Base-by-base conservation (phyloP, 192 early-diverging fungal genomes). In the Backusella sp. region DNA sequence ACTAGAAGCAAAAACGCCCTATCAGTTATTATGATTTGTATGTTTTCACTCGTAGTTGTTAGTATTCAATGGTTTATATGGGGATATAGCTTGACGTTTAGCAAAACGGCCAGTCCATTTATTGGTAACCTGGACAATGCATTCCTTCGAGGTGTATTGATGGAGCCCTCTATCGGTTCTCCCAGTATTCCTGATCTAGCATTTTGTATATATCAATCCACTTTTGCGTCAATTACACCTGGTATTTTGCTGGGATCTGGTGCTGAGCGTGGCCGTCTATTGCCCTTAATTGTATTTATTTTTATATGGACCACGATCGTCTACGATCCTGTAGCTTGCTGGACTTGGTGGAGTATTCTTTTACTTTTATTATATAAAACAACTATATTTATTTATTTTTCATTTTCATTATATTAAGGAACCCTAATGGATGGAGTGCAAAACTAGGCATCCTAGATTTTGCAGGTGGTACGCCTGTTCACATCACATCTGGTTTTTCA, bases 391-490 rank as follows among this genome's bases (percentile, higher is more conserved):
- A 32, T 32, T 32, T 32, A 32, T 32, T 32, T 32, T 32, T 32
- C 32, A 32, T 32, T 32, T 32, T 32, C 32, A 32, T 32, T 32
- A 32, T 32, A 32, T 32, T 3, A 32, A 32, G 32, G 95, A 89
- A 89, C 15, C 76, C 86, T 46, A 91, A 91, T 76, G 97, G 97
- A 6, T 99, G 95, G 96, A 84, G 94, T 71, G 84, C 80, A 65
- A 91, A 89, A 49, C 14, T 68, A 17, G 95, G 96, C 28, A 52
- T 49, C 4, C 85, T 96, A n/a, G 96, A 99, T 85, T 99, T 95
- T 74, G 96, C 98, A 15, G 98, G 98, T 41, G 96, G 98, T n/a
- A 94, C 95, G 21, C 95, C 96, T 26, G 96, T 99, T 28, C 95
- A 99, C 78, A 93, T 97, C 32, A 86, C 91, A 4, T 96, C 94